These are phyloP conservation scores for Fusarium sublunatum DNA, from an alignment of 2,329 filamentous ascomycete genomes.

Conservation along the genomic window DNA sequence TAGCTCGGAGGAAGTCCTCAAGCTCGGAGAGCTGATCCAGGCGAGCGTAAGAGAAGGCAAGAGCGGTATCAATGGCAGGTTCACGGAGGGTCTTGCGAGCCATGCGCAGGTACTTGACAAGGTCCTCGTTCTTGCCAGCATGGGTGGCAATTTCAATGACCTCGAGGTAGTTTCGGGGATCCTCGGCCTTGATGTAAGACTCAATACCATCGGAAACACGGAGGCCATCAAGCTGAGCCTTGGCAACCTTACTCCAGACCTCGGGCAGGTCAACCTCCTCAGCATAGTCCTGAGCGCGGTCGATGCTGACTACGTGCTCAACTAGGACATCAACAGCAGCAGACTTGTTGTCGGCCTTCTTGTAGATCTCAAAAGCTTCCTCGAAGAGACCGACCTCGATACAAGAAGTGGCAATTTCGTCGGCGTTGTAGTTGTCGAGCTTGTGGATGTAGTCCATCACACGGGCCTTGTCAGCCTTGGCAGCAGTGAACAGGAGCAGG, in stretches of 20 bases:
- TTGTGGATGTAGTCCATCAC: slow-evolving; percentile 97
- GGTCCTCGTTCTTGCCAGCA: slow-evolving; percentile 96
- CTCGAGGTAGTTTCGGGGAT: slow-evolving; percentile 92
- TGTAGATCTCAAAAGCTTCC: slow-evolving; percentile 98
- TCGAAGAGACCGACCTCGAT: slow-evolving; percentile 95
- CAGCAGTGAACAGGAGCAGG: slow-evolving; percentile 93
- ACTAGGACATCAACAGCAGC: slow-evolving; percentile 92
- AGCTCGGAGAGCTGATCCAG: slow-evolving; percentile 92
- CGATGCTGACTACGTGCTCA: slow-evolving; percentile 97
- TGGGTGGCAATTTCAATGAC: slow-evolving; percentile 96
- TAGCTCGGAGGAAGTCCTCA: slow-evolving; percentile 92
- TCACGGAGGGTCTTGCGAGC: slow-evolving; percentile 96
- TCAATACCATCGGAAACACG: slow-evolving; percentile 93
- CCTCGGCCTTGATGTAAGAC: slow-evolving; percentile 94
- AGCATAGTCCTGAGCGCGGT: slow-evolving; percentile 94
- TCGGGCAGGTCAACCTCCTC: slow-evolving; percentile 93
- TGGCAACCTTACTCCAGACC: slow-evolving; percentile 98
- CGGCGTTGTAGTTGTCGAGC: slow-evolving; percentile 87
- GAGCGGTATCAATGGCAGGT: slow-evolving; percentile 89
- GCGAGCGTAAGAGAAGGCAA: slow-evolving; percentile 93
- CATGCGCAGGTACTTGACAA: slow-evolving; percentile 97
- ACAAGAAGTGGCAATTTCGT: slow-evolving; percentile 92
- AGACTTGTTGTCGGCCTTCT: slow-evolving; percentile 92
- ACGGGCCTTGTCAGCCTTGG: slow-evolving; percentile 93
- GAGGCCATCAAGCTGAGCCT: slow-evolving; percentile 96